Evolutionary conservation across 2,329 filamentous ascomycete species (phyloP).

Genomic region (Remersonia thermophila): DNA sequence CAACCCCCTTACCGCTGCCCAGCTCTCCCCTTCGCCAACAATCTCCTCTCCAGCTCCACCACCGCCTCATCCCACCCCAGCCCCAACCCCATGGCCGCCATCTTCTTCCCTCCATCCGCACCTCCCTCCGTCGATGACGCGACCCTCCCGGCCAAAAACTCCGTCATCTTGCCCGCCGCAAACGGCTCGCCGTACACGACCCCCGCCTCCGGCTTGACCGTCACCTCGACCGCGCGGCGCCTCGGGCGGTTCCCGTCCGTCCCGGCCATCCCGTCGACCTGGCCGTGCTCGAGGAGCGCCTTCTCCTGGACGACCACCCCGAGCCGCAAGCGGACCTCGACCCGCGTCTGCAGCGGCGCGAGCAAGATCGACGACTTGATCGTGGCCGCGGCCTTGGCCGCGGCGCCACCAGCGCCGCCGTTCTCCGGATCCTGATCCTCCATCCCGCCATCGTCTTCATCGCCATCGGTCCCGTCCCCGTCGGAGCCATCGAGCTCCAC

Average conservation of each 20-base stretch:
- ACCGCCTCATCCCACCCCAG: constrained; percentile 42
- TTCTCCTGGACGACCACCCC: constrained; percentile 28
- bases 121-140: constrained; percentile 21
- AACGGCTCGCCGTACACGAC: constrained; percentile 71
- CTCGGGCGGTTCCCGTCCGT: too few relatives aligned
- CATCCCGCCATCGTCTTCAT: constrained; percentile 49
- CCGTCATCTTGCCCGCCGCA: constrained; percentile 61
- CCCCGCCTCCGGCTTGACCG: constrained; percentile 40
- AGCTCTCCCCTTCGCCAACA: constrained; percentile 39
- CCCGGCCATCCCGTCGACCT: too few relatives aligned
- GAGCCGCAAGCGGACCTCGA: constrained; percentile 50
- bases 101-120: constrained; percentile 24
- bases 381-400: constrained; percentile 31
- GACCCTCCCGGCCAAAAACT: constrained; percentile 49
- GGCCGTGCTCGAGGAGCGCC: constrained; percentile 23
- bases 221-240: constrained; percentile 31
- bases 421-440: too few relatives aligned
- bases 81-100: too few relatives aligned
- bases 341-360: constrained; percentile 52
- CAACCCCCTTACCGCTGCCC: constrained; percentile 29
- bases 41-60: constrained; percentile 40
- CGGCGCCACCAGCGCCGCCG: too few relatives aligned
- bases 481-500: constrained; percentile 24
- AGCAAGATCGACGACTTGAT: constrained; percentile 53
- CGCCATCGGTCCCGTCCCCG: too few relatives aligned